Conservation (phyloP, 1,284 basidiomycete genomes). For the Malassezia sp. region DNA sequence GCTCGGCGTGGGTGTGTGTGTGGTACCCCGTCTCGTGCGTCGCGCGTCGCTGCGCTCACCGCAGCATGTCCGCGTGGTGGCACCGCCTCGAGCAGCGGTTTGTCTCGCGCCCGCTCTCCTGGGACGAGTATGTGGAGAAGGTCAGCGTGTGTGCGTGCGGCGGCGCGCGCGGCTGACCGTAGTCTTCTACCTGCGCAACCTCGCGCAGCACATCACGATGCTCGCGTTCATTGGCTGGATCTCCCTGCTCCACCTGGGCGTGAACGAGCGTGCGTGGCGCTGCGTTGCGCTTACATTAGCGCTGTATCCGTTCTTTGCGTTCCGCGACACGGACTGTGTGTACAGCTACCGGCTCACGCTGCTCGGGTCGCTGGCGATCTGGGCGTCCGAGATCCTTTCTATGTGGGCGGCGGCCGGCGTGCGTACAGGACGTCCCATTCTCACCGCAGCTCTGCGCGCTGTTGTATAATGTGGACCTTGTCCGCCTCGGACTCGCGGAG, state of each 20-base stretch:
- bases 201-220: conserved; percentile 54
- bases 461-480: conserved; percentile 51
- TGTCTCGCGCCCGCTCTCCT: conserved; percentile 49
- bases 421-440: conserved; percentile 7
- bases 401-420: conserved; percentile 48
- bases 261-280: too few relatives aligned
- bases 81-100: conserved; percentile 49
- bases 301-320: conserved; percentile 54
- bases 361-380: conserved; percentile 52
- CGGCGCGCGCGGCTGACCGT: too few relatives aligned
- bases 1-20: conserved; percentile 51
- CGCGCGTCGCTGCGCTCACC: too few relatives aligned
- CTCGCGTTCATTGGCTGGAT: conserved; percentile 50
- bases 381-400: conserved; percentile 51
- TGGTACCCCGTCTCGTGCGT: conserved; percentile 52
- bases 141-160: conserved; percentile 49
- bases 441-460: conserved; percentile 47
- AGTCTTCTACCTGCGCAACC: conserved; percentile 52
- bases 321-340: conserved; percentile 51
- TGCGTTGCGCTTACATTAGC: too few relatives aligned
- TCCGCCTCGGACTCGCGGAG: conserved; percentile 51
- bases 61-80: conserved; percentile 51
- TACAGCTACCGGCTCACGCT: conserved; percentile 55
- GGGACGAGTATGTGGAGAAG: conserved; percentile 51
- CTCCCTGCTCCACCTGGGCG: conserved; percentile 51